phyloP scores from a whole-genome alignment of 306 rosid species.

The Citrullus amarus region DNA sequence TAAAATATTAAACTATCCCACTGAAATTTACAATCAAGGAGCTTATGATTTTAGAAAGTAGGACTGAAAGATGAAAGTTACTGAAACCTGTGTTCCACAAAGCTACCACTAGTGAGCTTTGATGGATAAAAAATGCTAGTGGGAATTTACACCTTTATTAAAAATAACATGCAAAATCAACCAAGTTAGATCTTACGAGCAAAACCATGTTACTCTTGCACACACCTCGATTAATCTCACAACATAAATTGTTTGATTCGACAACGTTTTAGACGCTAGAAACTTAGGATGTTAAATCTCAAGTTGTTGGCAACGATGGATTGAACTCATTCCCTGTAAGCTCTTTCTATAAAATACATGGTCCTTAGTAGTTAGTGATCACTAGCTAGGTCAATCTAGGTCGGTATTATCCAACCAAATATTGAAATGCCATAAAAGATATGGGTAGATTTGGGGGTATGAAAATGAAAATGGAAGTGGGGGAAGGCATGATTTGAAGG shows the following conservation, averaged over 20 bases:
- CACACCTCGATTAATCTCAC: too few species aligned
- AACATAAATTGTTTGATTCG: too few species aligned
- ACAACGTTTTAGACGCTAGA: too few species aligned
- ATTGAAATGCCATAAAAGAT: neutral
- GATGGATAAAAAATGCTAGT: neutral
- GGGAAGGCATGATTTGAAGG: slow-evolving; percentile 1
- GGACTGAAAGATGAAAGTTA: neutral
- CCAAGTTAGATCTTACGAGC: too few species aligned
- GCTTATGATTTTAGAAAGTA: neutral
- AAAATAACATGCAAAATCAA: neutral
- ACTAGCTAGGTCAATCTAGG: too few species aligned
- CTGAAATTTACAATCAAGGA: neutral
- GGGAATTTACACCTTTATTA: neutral
- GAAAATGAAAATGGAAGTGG: slow-evolving; percentile 2
- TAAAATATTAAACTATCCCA: neutral
- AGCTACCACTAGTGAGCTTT: neutral
- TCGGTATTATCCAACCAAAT: neutral
- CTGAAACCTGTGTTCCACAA: neutral
- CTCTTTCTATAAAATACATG: too few species aligned
- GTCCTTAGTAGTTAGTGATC: too few species aligned
- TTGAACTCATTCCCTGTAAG: too few species aligned
- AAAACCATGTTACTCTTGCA: too few species aligned
- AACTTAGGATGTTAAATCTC: too few species aligned
- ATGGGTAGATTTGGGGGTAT: neutral
- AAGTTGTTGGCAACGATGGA: too few species aligned